These are phyloP conservation scores for Flaveria linearis DNA, from an alignment of 129 eudicot species.

Conservation along the genomic window DNA sequence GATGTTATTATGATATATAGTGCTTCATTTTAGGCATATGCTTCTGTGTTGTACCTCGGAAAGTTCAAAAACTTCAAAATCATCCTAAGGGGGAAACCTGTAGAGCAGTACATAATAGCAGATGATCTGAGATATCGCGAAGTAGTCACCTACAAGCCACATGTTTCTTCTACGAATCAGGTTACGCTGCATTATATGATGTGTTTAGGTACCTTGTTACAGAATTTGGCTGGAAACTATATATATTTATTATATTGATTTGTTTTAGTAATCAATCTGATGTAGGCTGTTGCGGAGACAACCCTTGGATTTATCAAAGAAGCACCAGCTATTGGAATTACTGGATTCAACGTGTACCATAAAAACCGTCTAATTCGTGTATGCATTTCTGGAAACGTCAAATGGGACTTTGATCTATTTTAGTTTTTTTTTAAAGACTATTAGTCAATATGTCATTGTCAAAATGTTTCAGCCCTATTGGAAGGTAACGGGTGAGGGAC, in stretches of 20 bases:
- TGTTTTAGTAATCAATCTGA: slow-evolving; percentile 22
- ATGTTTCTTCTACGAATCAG: slow-evolving; percentile 50
- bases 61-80: too few species aligned
- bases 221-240: background rate
- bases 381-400: slow-evolving; percentile 18
- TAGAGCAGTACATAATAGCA: slow-evolving; percentile 69
- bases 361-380: slow-evolving; percentile 97
- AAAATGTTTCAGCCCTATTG: slow-evolving; percentile 72
- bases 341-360: slow-evolving; percentile 90
- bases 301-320: slow-evolving; percentile 88
- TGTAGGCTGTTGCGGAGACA: slow-evolving; percentile 68
- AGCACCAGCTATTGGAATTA: slow-evolving; percentile 61
- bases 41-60: too few species aligned
- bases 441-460: slow-evolving; percentile 12
- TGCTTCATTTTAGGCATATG: too few species aligned
- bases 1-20: slow-evolving; percentile 3
- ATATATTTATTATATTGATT: background rate
- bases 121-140: slow-evolving; percentile 55
- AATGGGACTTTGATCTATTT: background rate
- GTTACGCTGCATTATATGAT: slow-evolving; percentile 37
- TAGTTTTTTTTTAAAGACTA: background rate
- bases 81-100: slow-evolving; percentile 71
- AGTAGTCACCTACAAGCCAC: slow-evolving; percentile 65
- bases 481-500: slow-evolving; percentile 88
- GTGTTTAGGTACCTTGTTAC: slow-evolving; percentile 7